Conservation (phyloP, 1,139 yeast genomes). For the Starmera stellimalicola region DNA sequence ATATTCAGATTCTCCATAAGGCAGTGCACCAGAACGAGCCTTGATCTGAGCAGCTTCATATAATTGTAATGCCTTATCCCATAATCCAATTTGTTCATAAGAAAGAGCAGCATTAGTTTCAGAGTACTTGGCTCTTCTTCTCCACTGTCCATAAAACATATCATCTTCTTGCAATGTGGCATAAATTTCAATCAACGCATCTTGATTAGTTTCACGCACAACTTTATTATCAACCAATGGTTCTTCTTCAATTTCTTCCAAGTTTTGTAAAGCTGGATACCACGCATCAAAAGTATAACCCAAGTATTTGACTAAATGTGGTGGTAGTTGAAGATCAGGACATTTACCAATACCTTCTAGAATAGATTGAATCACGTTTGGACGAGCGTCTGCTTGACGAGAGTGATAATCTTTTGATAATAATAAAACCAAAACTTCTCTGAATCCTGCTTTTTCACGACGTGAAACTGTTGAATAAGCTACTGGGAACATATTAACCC, state of each 20-base stretch:
- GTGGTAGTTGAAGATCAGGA: conserved; percentile 76
- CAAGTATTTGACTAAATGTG: conserved; percentile 83
- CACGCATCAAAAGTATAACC: conserved; percentile 87
- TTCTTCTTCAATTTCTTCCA: conserved; percentile 66
- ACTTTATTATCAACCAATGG: conserved; percentile 62
- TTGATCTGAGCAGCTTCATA: conserved; percentile 97
- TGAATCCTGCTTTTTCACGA: conserved; percentile 75
- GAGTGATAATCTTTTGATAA: conserved; percentile 87
- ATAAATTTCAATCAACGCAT: conserved; percentile 84
- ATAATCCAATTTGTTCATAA: conserved; percentile 88
- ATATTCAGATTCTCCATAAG: conserved; percentile 93
- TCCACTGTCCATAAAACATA: conserved; percentile 96
- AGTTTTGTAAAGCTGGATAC: conserved; percentile 77
- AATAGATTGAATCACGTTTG: conserved; percentile 80
- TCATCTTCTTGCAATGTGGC: conserved; percentile 89
- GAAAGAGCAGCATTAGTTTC: conserved; percentile 92
- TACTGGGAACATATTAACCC: conserved; percentile 79
- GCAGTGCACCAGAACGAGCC: conserved; percentile 91
- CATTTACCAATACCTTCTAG: conserved; percentile 74
- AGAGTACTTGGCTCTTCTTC: conserved; percentile 86
- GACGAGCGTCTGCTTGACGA: conserved; percentile 78
- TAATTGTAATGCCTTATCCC: conserved; percentile 90
- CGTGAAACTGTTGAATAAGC: conserved; percentile 66
- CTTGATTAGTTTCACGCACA: conserved; percentile 79
- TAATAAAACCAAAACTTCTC: conserved; percentile 67